Conservation (phyloP, 2,329 filamentous ascomycete species). For the Aspergillus luchuensis region DNA sequence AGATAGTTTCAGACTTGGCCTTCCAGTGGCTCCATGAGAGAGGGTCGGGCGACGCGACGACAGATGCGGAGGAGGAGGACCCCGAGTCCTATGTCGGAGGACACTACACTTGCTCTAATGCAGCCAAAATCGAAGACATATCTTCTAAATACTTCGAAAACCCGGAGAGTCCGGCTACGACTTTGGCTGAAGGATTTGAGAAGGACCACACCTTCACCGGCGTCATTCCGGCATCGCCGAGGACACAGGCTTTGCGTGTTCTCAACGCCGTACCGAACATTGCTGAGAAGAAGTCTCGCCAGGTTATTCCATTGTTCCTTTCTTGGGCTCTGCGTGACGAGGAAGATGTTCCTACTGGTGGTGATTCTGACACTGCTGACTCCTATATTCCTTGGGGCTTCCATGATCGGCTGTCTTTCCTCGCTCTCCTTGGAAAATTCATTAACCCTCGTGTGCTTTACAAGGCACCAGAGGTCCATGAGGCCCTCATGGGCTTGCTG, state of each 20-base stretch:
- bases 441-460: slow-evolving; percentile 83
- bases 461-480: slow-evolving; percentile 73
- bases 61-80: slow-evolving; percentile 30
- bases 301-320: slow-evolving; percentile 82
- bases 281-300: slow-evolving; percentile 82
- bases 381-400: slow-evolving; percentile 45
- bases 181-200: slow-evolving; percentile 66
- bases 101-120: slow-evolving; percentile 81
- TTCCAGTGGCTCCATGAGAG: slow-evolving; percentile 71
- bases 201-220: slow-evolving; percentile 54
- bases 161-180: slow-evolving; percentile 56
- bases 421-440: slow-evolving; percentile 81
- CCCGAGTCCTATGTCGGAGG: slow-evolving; percentile 29
- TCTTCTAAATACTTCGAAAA: slow-evolving; percentile 57
- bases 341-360: slow-evolving; percentile 34
- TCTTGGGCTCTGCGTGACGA: slow-evolving; percentile 69
- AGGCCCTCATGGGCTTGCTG: slow-evolving; percentile 72
- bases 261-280: slow-evolving; percentile 71
- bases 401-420: slow-evolving; percentile 76
- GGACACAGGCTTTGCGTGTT: slow-evolving; percentile 77
- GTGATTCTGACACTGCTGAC: slow-evolving; percentile 22
- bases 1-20: slow-evolving; percentile 68
- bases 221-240: slow-evolving; percentile 53
- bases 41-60: slow-evolving; percentile 25
- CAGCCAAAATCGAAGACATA: slow-evolving; percentile 60